phyloP scores from a whole-genome alignment of 2,329 filamentous ascomycete species.

The Harringtonia lauricola region DNA sequence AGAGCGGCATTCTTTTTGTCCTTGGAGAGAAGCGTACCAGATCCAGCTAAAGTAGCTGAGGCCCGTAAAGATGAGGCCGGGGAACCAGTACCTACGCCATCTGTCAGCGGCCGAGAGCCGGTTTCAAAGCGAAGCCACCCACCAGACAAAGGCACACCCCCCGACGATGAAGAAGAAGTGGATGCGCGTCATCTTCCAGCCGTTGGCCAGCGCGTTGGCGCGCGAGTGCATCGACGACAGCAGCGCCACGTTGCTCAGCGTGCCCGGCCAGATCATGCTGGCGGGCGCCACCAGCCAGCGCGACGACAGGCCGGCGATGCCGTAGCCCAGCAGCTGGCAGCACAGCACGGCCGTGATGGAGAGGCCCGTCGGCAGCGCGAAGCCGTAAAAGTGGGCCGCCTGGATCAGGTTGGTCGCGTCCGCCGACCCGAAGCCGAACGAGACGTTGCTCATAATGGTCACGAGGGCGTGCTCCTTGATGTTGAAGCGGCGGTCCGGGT shows the following conservation, averaged over 20 bases:
- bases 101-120: not conserved
- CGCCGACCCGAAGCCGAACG: constrained; percentile 32
- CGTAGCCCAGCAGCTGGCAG: constrained; percentile 27
- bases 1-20: no score
- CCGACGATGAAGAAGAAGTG: constrained; percentile 44
- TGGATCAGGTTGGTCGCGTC: constrained; percentile 34
- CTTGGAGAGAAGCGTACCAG: no score
- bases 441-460: constrained; percentile 37
- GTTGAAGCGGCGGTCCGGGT: constrained; percentile 31
- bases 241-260: constrained; percentile 25
- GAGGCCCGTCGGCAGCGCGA: constrained; percentile 25
- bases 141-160: constrained; percentile 38
- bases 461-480: constrained; percentile 34
- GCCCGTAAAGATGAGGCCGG: constrained; percentile 51
- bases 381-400: constrained; percentile 29
- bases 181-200: constrained; percentile 47
- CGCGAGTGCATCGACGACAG: constrained; percentile 25
- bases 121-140: not conserved
- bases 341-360: constrained; percentile 25
- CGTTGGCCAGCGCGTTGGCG: constrained; percentile 23
- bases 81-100: constrained; percentile 38
- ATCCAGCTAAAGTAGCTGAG: constrained; percentile 40
- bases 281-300: constrained; percentile 26
- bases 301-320: constrained; percentile 24
- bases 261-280: constrained; percentile 25